Evolutionary conservation across 2,329 filamentous ascomycete genomes (phyloP).

Genomic region (Pestalotiopsis sp.): DNA sequence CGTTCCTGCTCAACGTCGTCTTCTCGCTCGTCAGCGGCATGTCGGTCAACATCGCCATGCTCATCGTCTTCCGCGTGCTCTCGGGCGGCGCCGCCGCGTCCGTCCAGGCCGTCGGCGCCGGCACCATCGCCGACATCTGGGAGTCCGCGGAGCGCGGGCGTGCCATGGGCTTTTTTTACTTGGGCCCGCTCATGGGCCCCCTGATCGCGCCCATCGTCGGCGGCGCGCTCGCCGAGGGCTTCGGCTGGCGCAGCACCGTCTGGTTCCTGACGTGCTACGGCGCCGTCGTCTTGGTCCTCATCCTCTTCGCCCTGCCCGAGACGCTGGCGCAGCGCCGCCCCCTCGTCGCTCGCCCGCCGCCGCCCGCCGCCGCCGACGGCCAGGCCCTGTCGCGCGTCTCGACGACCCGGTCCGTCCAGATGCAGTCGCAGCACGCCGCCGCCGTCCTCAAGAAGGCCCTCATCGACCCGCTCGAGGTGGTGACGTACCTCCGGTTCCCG

Average conservation of each 20-base stretch:
- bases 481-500: constrained; percentile 74
- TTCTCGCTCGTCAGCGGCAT: constrained; percentile 73
- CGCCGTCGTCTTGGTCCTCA: constrained; percentile 53
- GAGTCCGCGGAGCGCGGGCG: constrained; percentile 70
- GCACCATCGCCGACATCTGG: constrained; percentile 83
- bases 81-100: constrained; percentile 77
- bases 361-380: constrained; percentile 11
- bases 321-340: constrained; percentile 51
- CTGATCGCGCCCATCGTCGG: constrained; percentile 77
- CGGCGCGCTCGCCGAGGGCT: constrained; percentile 67
- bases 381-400: constrained; percentile 51
- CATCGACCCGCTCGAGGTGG: constrained; percentile 72
- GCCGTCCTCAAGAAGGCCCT: constrained; percentile 61
- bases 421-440: constrained; percentile 56
- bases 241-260: constrained; percentile 76
- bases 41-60: constrained; percentile 71
- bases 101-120: constrained; percentile 81
- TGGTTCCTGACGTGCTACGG: constrained; percentile 79
- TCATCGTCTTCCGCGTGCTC: constrained; percentile 75
- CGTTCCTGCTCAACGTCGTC: constrained; percentile 72
- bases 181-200: constrained; percentile 76
- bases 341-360: constrained; percentile 3
- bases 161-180: constrained; percentile 83
- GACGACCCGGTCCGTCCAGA: constrained; percentile 63
- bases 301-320: constrained; percentile 67